Evolutionary conservation across 345 rosid genomes (phyloP).

Genomic region (Ceriops decandra): DNA sequence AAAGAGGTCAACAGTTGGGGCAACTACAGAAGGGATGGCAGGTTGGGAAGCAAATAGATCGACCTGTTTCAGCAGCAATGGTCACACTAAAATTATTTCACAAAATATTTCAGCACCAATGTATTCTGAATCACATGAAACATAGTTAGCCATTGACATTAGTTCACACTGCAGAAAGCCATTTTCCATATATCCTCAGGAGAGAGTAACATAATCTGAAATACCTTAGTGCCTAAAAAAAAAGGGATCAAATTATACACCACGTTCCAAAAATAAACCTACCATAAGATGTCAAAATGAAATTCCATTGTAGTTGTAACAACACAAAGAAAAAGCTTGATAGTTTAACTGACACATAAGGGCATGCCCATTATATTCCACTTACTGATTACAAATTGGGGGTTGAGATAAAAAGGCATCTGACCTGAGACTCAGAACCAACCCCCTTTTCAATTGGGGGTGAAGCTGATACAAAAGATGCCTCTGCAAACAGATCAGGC

Average conservation of each 20-base stretch:
- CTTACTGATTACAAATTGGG: background rate
- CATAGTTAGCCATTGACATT: background rate
- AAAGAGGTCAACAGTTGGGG: constrained; percentile 60
- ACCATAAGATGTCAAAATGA: background rate
- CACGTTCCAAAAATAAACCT: background rate
- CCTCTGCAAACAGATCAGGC: constrained; percentile 92
- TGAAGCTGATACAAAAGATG: constrained; percentile 83
- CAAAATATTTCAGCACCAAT: constrained; percentile 10
- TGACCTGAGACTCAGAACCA: constrained; percentile 58
- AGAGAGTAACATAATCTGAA: background rate
- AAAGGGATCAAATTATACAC: background rate
- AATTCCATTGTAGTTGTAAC: background rate
- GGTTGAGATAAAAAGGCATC: constrained; percentile 6
- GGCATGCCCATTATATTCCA: background rate
- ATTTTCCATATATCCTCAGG: too few species aligned
- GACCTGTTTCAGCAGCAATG: constrained; percentile 41
- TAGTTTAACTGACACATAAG: background rate
- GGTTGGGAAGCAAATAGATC: constrained; percentile 55
- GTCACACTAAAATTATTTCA: constrained; percentile 7
- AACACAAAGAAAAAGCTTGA: background rate
- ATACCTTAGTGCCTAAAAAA: background rate
- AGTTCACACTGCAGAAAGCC: too few species aligned
- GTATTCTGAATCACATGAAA: constrained; percentile 10
- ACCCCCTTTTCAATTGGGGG: constrained; percentile 41
- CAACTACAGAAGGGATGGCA: constrained; percentile 42